Percentiles rank a stretch among this genome's conserved stretches.
Conservation (phyloP, 2,329 filamentous ascomycete species). For the Alternaria sp. region DNA sequence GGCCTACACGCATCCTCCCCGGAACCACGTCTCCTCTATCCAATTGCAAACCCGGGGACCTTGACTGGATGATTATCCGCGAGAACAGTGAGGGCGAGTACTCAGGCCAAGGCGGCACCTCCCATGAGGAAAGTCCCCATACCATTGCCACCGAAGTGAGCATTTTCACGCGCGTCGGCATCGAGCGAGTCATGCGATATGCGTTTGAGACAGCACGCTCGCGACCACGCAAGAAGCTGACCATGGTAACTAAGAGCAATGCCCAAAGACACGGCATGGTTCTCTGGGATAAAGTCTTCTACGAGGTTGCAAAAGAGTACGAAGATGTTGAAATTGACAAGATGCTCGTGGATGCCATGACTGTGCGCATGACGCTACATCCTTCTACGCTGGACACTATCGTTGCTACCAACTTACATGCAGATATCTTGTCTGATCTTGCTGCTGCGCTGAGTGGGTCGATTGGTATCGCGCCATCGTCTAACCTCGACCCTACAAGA, state of each 20-base stretch:
- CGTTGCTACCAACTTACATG: conserved; percentile 59
- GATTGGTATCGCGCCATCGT: conserved; percentile 73
- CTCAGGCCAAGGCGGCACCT: conserved; percentile 56
- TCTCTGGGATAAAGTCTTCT: conserved; percentile 58
- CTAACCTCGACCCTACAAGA: conserved; percentile 70
- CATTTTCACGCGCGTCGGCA: conserved; percentile 57
- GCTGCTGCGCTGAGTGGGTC: conserved; percentile 71
- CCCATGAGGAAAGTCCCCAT: conserved; percentile 51
- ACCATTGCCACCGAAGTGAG: conserved; percentile 57
- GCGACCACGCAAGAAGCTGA: conserved; percentile 56
- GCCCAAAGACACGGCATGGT: conserved; percentile 60
- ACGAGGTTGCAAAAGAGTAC: conserved; percentile 57
- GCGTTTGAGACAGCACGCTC: conserved; percentile 57
- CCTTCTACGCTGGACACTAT: conserved; percentile 58
- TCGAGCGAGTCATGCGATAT: conserved; percentile 59
- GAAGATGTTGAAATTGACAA: conserved; percentile 57
- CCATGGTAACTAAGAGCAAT: conserved; percentile 61
- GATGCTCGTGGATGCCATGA: conserved; percentile 62
- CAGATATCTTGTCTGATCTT: conserved; percentile 73
- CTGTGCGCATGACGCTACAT: conserved; percentile 58
- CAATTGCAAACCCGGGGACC: conserved; percentile 45
- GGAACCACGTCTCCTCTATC: conserved; percentile 54
- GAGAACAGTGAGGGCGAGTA: conserved; percentile 61
- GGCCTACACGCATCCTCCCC: conserved; percentile 59
- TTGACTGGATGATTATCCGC: conserved; percentile 59